A percentile compares a stretch with the other conserved stretches of the same genome.
These are phyloP conservation scores for Aspergillus melleus DNA, from an alignment of 2,329 filamentous ascomycete genomes.

Conservation along the genomic window DNA sequence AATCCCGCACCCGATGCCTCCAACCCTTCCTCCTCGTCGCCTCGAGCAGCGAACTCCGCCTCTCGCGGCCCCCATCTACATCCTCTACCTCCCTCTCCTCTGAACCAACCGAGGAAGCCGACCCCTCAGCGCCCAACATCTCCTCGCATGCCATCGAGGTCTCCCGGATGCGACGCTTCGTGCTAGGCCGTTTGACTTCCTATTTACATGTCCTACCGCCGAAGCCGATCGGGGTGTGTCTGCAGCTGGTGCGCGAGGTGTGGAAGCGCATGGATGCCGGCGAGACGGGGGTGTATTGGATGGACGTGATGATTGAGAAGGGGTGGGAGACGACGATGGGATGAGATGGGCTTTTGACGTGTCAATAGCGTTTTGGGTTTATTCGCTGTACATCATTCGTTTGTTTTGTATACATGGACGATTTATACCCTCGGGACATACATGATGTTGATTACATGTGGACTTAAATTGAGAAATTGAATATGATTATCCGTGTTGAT, in stretches of 20 bases:
- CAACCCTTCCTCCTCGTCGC: constrained; percentile 56
- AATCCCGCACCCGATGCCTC: constrained; percentile 55
- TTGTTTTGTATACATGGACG: not conserved
- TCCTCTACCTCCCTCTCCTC: not conserved
- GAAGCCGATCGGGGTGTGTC: constrained; percentile 52
- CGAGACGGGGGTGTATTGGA: constrained; percentile 51
- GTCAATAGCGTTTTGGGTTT: not conserved
- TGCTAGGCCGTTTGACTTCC: constrained; percentile 50
- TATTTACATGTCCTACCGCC: constrained; percentile 50
- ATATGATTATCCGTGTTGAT: not conserved
- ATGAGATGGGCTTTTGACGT: constrained; percentile 14
- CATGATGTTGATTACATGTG: not conserved
- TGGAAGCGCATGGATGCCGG: constrained; percentile 55
- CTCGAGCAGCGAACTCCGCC: constrained; percentile 52
- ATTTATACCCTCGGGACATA: not conserved
- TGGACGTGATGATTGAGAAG: constrained; percentile 58
- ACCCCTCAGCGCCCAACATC: constrained; percentile 23
- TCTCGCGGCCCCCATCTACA: constrained; percentile 32
- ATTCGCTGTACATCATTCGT: not conserved
- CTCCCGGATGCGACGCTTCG: constrained; percentile 49
- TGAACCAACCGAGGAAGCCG: not conserved
- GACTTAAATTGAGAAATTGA: not conserved
- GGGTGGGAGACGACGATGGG: constrained; percentile 59
- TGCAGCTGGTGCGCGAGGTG: constrained; percentile 53
- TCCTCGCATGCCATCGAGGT: constrained; percentile 47